A percentile compares a stretch with the other conserved stretches of the same genome.
Evolutionary conservation across 148 eudicot species (phyloP).

Genomic region (Camellia japonica): DNA sequence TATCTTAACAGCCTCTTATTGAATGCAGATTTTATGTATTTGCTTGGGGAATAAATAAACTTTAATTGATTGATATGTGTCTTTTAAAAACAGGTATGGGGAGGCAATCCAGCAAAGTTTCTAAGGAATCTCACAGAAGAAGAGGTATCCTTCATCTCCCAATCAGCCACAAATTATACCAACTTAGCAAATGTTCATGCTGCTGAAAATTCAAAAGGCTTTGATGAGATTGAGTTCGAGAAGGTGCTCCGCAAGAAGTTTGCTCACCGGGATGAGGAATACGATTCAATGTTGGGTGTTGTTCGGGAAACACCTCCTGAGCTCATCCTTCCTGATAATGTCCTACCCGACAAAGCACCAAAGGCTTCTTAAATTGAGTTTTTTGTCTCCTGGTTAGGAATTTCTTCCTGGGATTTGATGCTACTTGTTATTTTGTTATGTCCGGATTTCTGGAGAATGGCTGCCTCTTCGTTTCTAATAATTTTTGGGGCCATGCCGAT

Average conservation of each 20-base stretch:
- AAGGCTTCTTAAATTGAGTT: slow-evolving; percentile 31
- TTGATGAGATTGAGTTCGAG: slow-evolving; percentile 71
- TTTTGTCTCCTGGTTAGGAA: background rate
- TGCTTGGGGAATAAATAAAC: background rate
- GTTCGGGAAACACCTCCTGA: slow-evolving; percentile 64
- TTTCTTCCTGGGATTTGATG: slow-evolving; percentile 9
- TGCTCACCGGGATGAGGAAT: slow-evolving; percentile 62
- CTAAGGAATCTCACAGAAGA: slow-evolving; percentile 86
- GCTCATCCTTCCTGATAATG: slow-evolving; percentile 55
- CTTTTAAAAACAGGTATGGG: slow-evolving; percentile 47
- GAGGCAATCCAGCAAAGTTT: slow-evolving; percentile 89
- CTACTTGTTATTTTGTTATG: background rate
- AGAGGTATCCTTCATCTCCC: slow-evolving; percentile 77
- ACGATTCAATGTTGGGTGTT: slow-evolving; percentile 61
- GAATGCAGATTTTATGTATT: background rate
- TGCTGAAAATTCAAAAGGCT: slow-evolving; percentile 71
- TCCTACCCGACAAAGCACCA: slow-evolving; percentile 49
- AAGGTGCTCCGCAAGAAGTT: slow-evolving; percentile 75
- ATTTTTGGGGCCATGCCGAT: background rate
- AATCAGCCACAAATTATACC: slow-evolving; percentile 69
- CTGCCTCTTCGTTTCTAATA: background rate
- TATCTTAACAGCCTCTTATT: background rate
- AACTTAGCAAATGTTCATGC: slow-evolving; percentile 80
- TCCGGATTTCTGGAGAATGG: slow-evolving; percentile 7
- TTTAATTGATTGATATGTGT: background rate